Evolutionary conservation across 495 filamentous ascomycete genomes (phyloP).

Genomic region (Neurospora tetraspora): DNA sequence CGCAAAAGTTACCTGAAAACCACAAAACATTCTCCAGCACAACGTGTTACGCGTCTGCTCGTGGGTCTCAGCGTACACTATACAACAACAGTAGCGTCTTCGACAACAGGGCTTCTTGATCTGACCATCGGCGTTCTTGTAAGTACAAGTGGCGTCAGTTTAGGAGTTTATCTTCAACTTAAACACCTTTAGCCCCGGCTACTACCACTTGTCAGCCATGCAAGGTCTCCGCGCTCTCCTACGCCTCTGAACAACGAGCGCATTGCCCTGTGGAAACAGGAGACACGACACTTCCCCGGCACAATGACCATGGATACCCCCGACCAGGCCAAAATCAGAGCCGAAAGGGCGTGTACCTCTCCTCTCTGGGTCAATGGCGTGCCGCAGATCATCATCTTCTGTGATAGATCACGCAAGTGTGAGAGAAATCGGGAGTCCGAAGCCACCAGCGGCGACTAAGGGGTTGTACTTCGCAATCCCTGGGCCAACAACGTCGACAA

Average conservation of each 20-base stretch:
- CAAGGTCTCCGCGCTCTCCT: neutral
- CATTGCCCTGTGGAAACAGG: neutral
- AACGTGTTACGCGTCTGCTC: too few species aligned
- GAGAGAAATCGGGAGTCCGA: neutral
- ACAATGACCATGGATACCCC: neutral
- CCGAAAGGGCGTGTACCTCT: neutral
- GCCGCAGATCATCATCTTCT: neutral
- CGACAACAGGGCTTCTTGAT: too few species aligned
- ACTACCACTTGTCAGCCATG: too few species aligned
- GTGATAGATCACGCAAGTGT: neutral
- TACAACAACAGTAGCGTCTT: too few species aligned
- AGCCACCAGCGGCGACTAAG: neutral
- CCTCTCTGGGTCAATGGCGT: neutral
- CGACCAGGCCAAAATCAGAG: neutral
- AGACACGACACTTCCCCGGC: neutral
- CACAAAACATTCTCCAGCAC: too few species aligned
- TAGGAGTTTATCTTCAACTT: too few species aligned
- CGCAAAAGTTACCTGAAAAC: too few species aligned
- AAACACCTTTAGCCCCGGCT: too few species aligned
- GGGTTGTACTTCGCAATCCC: neutral
- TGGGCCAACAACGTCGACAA: neutral
- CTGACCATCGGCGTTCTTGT: too few species aligned
- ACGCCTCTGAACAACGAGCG: neutral
- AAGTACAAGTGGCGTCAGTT: too few species aligned
- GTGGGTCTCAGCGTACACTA: too few species aligned